Conservation (phyloP, 768 basidiomycete species). For the Lactarius indigo region DNA sequence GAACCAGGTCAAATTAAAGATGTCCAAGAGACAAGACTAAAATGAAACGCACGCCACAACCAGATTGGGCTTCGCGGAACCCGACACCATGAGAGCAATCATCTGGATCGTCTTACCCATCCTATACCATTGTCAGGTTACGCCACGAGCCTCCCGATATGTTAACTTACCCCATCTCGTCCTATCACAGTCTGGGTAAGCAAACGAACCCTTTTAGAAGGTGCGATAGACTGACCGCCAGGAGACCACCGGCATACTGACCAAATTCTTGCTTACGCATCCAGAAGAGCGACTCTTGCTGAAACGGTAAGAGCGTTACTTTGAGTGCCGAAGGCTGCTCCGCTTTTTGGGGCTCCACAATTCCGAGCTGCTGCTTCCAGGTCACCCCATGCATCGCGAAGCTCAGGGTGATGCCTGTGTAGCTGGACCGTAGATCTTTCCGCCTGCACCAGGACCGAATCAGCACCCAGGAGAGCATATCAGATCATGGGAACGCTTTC, state of each 20-base stretch:
- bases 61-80: slow-evolving; percentile 76
- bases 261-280: slow-evolving; percentile 91
- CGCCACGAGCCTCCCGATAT: slow-evolving; percentile 5
- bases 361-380: slow-evolving; percentile 58
- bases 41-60: slow-evolving; percentile 74
- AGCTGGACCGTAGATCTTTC: slow-evolving; percentile 67
- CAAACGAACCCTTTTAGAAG: slow-evolving; percentile 1
- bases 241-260: slow-evolving; percentile 86
- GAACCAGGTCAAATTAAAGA: background rate
- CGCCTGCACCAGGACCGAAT: slow-evolving; percentile 42
- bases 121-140: slow-evolving; percentile 36
- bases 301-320: slow-evolving; percentile 87
- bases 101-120: slow-evolving; percentile 98
- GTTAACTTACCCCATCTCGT: slow-evolving; percentile 80
- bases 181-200: slow-evolving; percentile 41
- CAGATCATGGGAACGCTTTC: background rate
- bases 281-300: slow-evolving; percentile 92
- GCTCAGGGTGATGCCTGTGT: slow-evolving; percentile 71
- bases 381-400: slow-evolving; percentile 85
- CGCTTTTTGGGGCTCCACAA: slow-evolving; percentile 63
- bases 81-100: slow-evolving; percentile 82
- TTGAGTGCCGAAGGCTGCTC: slow-evolving; percentile 83
- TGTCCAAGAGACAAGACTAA: background rate
- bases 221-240: slow-evolving; percentile 57
- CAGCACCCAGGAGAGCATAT: slow-evolving; percentile 12